Base-by-base conservation (phyloP, 2,329 filamentous ascomycete genomes). In the Colletotrichum lini region DNA sequence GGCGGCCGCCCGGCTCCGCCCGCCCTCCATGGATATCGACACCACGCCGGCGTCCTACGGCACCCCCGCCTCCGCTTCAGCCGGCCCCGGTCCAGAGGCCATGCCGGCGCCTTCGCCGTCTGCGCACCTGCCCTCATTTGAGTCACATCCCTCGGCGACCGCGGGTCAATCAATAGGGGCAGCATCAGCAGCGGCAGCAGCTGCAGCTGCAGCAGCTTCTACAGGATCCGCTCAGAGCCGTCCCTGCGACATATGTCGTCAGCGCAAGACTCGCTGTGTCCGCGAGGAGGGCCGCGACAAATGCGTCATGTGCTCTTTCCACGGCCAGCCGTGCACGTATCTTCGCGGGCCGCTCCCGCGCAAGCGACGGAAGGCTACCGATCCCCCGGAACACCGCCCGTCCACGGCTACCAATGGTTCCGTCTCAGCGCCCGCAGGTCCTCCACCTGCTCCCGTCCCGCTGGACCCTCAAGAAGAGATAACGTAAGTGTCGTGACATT, bases 321-420 rank as follows among this genome's bases (percentile, higher is more conserved):
- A 92, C 80, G 89, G 89, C 78, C 89, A 91, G 77, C 87, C 90
- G 73, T 92, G 90, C 79, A 92, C 90, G 30, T 92, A 91, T 78
- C 83, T 91, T 61, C 78, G 79, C n/a, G 80, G 79, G 0, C 79
- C 79, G 21, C 78, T 79, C 18, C 79, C 79, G 40, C 78, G 79
- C 45, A 75, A 78, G 57, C 77, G 78, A 52, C 74, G 76, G 65
- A 76, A 73, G 70, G 77, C 70, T 61, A 77, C 64, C 67, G 62
- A 73, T 18, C 75, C 73, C 26, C 74, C 76, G 45, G 69, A 76
- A 53, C 73, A 74, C 57, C 72, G 71, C 38, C 66, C 72, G 23
- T 52, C 62, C 56, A 54, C 72, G 23, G 47, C 62, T 52, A 54
- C 66, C 8, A 75, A 73, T 57, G 73, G 65, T 16, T 70, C 70